phyloP scores from a whole-genome alignment of 2,329 filamentous ascomycete species.

The Alternaria ethzedia region DNA sequence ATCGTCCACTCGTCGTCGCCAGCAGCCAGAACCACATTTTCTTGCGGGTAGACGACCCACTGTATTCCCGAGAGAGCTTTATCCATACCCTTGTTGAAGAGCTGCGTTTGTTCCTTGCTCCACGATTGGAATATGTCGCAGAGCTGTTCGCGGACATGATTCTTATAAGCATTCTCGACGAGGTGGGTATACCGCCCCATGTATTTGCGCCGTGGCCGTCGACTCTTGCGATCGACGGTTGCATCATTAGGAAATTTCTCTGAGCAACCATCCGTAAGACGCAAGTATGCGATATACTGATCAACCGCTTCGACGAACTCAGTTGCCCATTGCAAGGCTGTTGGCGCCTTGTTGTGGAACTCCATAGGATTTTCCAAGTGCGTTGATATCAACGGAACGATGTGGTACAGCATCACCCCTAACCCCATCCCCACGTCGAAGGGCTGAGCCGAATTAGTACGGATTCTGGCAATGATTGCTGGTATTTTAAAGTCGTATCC shows the following conservation, averaged over 20 bases:
- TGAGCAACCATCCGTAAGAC: constrained; percentile 1
- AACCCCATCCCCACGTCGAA: constrained; percentile 6
- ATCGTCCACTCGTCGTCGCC: constrained; percentile 17
- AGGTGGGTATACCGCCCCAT: constrained; percentile 3
- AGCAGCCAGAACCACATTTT: constrained; percentile 13
- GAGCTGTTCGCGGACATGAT: constrained; percentile 3
- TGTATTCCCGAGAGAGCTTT: constrained; percentile 9
- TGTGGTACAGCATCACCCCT: constrained; percentile 10
- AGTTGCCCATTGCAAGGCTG: neutral
- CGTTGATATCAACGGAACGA: constrained; percentile 7
- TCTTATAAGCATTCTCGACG: constrained; percentile 6
- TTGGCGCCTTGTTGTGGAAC: constrained; percentile 3
- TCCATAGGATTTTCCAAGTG: constrained; percentile 8
- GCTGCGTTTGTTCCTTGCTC: constrained; percentile 11
- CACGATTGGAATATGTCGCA: constrained; percentile 8
- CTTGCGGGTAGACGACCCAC: constrained; percentile 13
- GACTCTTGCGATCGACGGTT: neutral
- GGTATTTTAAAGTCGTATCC: constrained; percentile 1
- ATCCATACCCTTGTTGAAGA: constrained; percentile 27
- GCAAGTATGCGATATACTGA: constrained; percentile 2
- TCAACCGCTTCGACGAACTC: constrained; percentile 13
- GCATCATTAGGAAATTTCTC: constrained; percentile 1
- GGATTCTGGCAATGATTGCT: neutral
- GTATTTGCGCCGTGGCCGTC: constrained; percentile 6
- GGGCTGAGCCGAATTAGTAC: neutral